Evolutionary conservation across 2,329 filamentous ascomycete genomes (phyloP).

Genomic region (Trichoderma sp.): DNA sequence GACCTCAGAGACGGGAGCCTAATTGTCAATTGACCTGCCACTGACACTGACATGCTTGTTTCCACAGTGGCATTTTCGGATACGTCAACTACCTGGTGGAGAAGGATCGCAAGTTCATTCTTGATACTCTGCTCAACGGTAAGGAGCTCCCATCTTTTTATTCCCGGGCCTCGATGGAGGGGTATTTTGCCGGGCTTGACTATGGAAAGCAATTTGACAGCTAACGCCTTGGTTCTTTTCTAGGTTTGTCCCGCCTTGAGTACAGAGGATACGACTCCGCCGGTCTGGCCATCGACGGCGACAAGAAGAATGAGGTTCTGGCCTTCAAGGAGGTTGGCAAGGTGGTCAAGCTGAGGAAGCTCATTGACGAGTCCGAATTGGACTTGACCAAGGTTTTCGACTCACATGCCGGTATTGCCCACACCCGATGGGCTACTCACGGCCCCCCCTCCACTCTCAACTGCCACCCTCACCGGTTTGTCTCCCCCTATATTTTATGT

Average conservation of each 20-base stretch:
- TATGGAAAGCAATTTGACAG: neutral
- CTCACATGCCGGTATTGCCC: conserved; percentile 96
- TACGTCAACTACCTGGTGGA: conserved; percentile 99
- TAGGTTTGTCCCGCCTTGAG: conserved; percentile 91
- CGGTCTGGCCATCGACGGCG: conserved; percentile 90
- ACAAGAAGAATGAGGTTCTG: conserved; percentile 97
- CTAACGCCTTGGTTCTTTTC: conserved; percentile 25
- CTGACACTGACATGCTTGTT: conserved; percentile 29
- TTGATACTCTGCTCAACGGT: conserved; percentile 96
- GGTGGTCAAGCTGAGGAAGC: conserved; percentile 91
- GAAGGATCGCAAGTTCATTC: conserved; percentile 95
- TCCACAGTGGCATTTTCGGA: conserved; percentile 82
- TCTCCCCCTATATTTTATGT: neutral
- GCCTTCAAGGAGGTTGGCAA: conserved; percentile 99
- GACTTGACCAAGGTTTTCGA: conserved; percentile 93
- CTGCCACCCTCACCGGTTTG: conserved; percentile 97
- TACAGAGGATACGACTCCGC: conserved; percentile 99
- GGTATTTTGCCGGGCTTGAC: neutral
- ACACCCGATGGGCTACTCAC: conserved; percentile 99
- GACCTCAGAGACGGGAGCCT: neutral
- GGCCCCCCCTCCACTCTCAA: conserved; percentile 89
- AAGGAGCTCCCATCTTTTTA: conserved; percentile 37
- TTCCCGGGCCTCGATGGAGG: neutral
- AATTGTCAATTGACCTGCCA: conserved; percentile 20
- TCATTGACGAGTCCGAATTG: conserved; percentile 79